Percentiles rank a stretch among this genome's conserved stretches.
Evolutionary conservation across 192 early-diverging fungal genomes (phyloP).

Genomic region (Podila verticillata): DNA sequence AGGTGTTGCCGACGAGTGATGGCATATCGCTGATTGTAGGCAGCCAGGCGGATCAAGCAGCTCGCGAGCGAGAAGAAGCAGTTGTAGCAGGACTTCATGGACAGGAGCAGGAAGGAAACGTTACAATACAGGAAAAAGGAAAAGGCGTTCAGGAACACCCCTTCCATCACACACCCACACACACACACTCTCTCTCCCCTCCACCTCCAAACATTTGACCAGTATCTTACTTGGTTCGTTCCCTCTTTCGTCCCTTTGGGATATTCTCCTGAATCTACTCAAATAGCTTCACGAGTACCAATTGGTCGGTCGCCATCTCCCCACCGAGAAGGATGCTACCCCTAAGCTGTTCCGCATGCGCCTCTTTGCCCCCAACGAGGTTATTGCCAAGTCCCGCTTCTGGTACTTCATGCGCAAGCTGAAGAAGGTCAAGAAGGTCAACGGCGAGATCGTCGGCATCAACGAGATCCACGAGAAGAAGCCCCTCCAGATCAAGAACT

Average conservation of each 20-base stretch:
- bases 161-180: too few relatives aligned
- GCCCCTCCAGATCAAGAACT: slow-evolving; percentile 95
- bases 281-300: slow-evolving; percentile 66
- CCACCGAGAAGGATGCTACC: slow-evolving; percentile 88
- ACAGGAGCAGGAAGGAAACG: too few relatives aligned
- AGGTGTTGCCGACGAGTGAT: too few relatives aligned
- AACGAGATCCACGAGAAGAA: slow-evolving; percentile 98
- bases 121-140: too few relatives aligned
- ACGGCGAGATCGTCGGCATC: slow-evolving; percentile 96
- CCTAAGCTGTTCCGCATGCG: slow-evolving; percentile 99
- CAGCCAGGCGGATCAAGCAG: too few relatives aligned
- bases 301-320: slow-evolving; percentile 95
- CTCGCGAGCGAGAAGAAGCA: too few relatives aligned
- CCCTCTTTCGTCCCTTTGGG: slow-evolving; percentile 26
- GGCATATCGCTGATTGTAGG: too few relatives aligned
- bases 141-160: too few relatives aligned
- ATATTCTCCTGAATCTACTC: slow-evolving; percentile 31
- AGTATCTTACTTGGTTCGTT: slow-evolving; percentile 57
- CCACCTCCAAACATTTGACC: slow-evolving; percentile 65
- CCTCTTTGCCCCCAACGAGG: slow-evolving; percentile 98
- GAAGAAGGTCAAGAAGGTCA: slow-evolving; percentile 99
- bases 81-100: too few relatives aligned
- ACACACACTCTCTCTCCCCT: slow-evolving; percentile 77
- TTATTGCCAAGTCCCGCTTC: slow-evolving; percentile 99
- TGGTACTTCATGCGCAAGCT: slow-evolving; percentile 99